These are phyloP conservation scores for Durusdinium trenchii DNA, from an alignment of 73 alveolate species.

Conservation along the genomic window DNA sequence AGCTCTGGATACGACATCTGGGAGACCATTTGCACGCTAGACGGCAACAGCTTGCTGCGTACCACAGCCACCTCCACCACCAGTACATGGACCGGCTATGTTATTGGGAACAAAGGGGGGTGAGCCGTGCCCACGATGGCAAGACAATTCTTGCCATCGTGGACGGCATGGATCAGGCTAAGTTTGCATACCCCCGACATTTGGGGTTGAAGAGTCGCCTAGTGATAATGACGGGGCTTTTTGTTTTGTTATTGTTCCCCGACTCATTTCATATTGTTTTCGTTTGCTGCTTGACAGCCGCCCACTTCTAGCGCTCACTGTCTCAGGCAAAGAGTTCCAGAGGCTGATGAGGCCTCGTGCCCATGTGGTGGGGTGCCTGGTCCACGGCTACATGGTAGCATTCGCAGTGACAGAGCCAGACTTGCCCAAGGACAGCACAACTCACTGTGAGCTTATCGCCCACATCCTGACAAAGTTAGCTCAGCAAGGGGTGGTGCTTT, in stretches of 20 bases:
- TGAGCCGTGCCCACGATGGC: neutral
- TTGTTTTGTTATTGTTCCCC: neutral
- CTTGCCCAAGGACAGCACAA: neutral
- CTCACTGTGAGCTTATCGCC: neutral
- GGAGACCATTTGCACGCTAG: neutral
- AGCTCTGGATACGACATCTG: neutral
- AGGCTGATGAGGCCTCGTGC: neutral
- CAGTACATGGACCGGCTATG: neutral
- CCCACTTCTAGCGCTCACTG: neutral
- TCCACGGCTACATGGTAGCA: neutral
- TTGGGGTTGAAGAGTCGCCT: neutral
- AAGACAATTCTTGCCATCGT: neutral
- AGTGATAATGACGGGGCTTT: neutral
- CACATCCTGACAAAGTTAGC: neutral
- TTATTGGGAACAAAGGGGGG: neutral
- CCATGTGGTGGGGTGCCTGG: neutral
- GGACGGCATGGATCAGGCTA: slow-evolving; percentile 50
- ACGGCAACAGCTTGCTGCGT: neutral
- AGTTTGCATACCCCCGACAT: neutral
- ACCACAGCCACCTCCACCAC: neutral
- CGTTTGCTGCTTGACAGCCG: too few species aligned
- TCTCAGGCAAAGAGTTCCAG: neutral
- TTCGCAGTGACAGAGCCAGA: neutral
- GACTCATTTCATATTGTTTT: too few species aligned
- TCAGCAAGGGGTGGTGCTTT: neutral